Evolutionary conservation across 2,329 filamentous ascomycete genomes (phyloP).

Genomic region (Chaetomium sp.): DNA sequence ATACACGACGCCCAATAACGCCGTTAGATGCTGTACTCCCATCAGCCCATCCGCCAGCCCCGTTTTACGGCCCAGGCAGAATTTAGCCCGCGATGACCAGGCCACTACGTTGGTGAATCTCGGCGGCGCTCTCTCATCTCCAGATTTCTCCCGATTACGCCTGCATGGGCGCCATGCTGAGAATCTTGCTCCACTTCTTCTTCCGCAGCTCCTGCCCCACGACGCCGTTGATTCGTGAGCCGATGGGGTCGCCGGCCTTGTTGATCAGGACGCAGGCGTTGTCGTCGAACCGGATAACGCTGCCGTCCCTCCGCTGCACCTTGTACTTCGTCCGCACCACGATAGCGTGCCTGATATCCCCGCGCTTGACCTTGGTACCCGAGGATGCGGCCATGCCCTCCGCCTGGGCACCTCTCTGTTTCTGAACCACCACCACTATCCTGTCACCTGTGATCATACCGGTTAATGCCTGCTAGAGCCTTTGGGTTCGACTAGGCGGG

Average conservation of each 20-base stretch:
- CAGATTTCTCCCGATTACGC: slow-evolving; percentile 34
- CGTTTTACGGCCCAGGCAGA: background rate
- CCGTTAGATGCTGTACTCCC: slow-evolving; percentile 18
- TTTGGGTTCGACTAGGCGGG: background rate
- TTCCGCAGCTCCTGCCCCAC: slow-evolving; percentile 87
- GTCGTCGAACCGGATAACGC: slow-evolving; percentile 90
- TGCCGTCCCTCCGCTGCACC: slow-evolving; percentile 83
- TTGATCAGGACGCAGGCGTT: slow-evolving; percentile 98
- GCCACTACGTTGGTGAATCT: background rate
- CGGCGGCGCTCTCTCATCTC: background rate
- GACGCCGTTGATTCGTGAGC: slow-evolving; percentile 86
- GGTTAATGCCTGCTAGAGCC: background rate
- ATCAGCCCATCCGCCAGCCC: background rate
- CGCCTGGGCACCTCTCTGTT: slow-evolving; percentile 79
- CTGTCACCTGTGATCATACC: slow-evolving; percentile 71
- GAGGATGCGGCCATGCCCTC: slow-evolving; percentile 71
- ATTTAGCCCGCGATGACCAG: background rate
- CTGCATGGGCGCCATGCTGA: slow-evolving; percentile 83
- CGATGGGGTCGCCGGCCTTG: slow-evolving; percentile 94
- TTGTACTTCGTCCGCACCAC: slow-evolving; percentile 91
- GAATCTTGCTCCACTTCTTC: slow-evolving; percentile 97
- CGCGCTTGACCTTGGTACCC: slow-evolving; percentile 88
- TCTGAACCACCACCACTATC: slow-evolving; percentile 96
- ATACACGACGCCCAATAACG: slow-evolving; percentile 30
- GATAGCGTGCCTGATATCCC: slow-evolving; percentile 94